Percentiles rank a stretch among this genome's conserved stretches.
These are phyloP conservation scores for Halenospora varia DNA, from an alignment of 495 filamentous ascomycete genomes.

Conservation along the genomic window DNA sequence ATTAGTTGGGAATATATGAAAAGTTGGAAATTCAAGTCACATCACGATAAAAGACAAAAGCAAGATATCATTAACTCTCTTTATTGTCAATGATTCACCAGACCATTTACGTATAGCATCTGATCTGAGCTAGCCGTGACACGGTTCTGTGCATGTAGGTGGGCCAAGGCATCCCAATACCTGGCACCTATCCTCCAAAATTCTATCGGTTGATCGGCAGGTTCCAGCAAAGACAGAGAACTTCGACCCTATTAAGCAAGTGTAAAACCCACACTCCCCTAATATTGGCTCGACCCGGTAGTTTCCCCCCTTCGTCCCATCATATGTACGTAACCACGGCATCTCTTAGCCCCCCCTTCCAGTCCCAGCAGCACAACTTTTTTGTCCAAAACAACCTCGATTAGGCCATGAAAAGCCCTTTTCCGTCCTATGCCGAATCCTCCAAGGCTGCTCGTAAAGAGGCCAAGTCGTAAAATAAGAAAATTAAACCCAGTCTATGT, in stretches of 20 bases:
- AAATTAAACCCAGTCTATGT: slow-evolving; percentile 21
- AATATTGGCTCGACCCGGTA: neutral
- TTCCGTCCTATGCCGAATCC: neutral
- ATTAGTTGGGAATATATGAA: too few relatives aligned
- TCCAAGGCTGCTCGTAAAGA: neutral
- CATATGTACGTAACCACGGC: slow-evolving; percentile 3
- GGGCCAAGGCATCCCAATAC: neutral
- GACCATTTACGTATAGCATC: too few relatives aligned
- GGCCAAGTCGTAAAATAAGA: neutral
- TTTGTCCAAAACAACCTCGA: slow-evolving; percentile 15
- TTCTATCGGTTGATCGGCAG: neutral
- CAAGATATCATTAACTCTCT: neutral
- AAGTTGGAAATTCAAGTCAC: neutral
- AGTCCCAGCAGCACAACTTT: neutral
- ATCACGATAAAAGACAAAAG: neutral
- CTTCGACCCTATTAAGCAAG: neutral
- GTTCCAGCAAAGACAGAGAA: neutral
- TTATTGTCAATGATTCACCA: neutral
- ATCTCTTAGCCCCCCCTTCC: slow-evolving; percentile 1
- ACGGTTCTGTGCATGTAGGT: too few relatives aligned
- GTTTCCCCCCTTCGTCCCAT: neutral
- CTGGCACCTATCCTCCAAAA: neutral
- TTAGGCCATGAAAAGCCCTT: slow-evolving; percentile 1
- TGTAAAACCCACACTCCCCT: neutral
- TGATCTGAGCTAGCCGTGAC: too few relatives aligned